Base-by-base conservation (phyloP, 345 rosid species). In the Pistacia atlantica region DNA sequence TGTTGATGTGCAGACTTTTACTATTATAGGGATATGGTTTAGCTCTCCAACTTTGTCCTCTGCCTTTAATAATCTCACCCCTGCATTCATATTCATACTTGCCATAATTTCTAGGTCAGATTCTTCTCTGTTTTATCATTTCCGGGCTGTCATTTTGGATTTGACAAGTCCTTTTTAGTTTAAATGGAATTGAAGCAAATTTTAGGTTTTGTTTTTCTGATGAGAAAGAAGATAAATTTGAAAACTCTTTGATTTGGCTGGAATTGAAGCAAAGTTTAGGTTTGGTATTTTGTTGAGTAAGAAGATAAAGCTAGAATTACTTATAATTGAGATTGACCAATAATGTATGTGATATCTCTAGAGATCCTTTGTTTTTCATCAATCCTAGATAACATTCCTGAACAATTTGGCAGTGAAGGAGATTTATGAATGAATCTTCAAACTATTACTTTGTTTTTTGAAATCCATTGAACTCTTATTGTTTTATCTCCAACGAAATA, bases 41-140 rank as follows among this genome's bases (percentile, higher is more conserved):
- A 67, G 84, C 77, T 75, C 81, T 65, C 79, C 79, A 5, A 74
- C 77, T 25, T 46, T 82, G n/a, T 35, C 60, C 10, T 25, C 84
- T 1, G 84, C 81, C 17, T 66, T 75, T 28, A 4, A 4, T 63
- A 75, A 82, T 75, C 82, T 82, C 13, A 48, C 49, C 46, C 76
- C 69, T 9, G 76, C 69, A 17, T 62, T 73, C 11, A 62, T 60
- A 0, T 73, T 73, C 68, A 33, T 78, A 54, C 73, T 81, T 12
- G 81, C 81, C 69, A 8, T 75, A 8, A 20, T 81, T 7, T 78
- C 68, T 42, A 48, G 60, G 76, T 62, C 17, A 49, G 5, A 31
- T 4, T 0, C 4, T 60, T 17, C 33, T 31, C 33, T 31, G 35
- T 45, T 67, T 67, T 1, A 67, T 2, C 33, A 2, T 67, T 67